phyloP scores from a whole-genome alignment of 2,329 filamentous ascomycete genomes.

The Camptophora hylomeconis region DNA sequence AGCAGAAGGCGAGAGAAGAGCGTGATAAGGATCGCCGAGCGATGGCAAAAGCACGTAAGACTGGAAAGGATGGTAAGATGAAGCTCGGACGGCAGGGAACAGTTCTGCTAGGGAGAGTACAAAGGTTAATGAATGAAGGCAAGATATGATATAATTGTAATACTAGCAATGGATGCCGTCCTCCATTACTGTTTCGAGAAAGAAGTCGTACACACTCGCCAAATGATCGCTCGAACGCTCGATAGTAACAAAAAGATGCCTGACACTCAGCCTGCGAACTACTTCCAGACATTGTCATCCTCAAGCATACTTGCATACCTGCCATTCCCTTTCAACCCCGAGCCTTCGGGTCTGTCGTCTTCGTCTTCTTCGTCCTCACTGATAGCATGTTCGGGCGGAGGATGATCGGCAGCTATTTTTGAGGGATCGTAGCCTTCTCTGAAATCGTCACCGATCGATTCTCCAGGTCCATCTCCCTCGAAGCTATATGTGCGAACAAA shows the following conservation, averaged over 20 bases:
- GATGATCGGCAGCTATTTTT: slow-evolving; percentile 12
- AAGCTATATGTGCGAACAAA: slow-evolving; percentile 15
- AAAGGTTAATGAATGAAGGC: slow-evolving; percentile 48
- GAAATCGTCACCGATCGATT: slow-evolving; percentile 13
- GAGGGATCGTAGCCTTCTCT: slow-evolving; percentile 17
- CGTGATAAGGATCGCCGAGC: slow-evolving; percentile 58
- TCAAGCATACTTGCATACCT: slow-evolving; percentile 12
- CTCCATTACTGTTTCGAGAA: no score
- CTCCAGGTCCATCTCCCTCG: slow-evolving; percentile 2
- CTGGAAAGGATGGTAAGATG: slow-evolving; percentile 56
- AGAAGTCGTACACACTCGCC: no score
- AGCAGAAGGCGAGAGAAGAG: slow-evolving; percentile 21
- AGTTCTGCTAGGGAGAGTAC: slow-evolving; percentile 64
- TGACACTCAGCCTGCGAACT: background rate
- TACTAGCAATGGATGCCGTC: no score
- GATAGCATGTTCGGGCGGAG: slow-evolving; percentile 15
- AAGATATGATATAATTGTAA: no score
- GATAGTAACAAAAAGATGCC: background rate
- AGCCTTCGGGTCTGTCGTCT: slow-evolving; percentile 5
- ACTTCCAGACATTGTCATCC: slow-evolving; percentile 15
- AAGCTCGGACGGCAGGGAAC: slow-evolving; percentile 72
- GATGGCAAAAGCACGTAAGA: slow-evolving; percentile 48
- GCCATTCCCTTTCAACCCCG: slow-evolving; percentile 2
- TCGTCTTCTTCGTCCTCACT: slow-evolving; percentile 13
- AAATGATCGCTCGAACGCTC: slow-evolving; percentile 6